Evolutionary conservation across 768 basidiomycete species (phyloP).

Genomic region (Steccherinum ochraceum): DNA sequence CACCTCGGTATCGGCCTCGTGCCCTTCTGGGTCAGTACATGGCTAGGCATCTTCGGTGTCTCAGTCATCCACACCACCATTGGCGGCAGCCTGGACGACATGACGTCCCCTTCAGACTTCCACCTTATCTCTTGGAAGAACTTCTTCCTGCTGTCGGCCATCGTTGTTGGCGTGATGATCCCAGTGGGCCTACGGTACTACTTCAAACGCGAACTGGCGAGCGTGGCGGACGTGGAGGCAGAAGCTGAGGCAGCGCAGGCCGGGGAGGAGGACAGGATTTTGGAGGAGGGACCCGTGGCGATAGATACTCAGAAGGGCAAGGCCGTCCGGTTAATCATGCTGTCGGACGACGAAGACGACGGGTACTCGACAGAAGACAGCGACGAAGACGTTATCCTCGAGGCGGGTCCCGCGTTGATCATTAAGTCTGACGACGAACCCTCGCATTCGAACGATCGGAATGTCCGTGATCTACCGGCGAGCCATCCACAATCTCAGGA

Average conservation of each 20-base stretch:
- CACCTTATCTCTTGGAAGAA: conserved; percentile 90
- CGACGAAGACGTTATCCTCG: conserved; percentile 69
- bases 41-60: conserved; percentile 86
- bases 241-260: conserved; percentile 27
- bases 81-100: conserved; percentile 86
- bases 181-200: conserved; percentile 85
- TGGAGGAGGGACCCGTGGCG: conserved; percentile 48
- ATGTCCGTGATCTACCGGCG: not conserved
- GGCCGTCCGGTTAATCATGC: conserved; percentile 21
- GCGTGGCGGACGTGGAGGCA: conserved; percentile 28
- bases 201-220: conserved; percentile 59
- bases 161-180: conserved; percentile 88
- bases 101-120: conserved; percentile 93
- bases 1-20: conserved; percentile 84
- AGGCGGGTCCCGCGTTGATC: conserved; percentile 63
- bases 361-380: conserved; percentile 38
- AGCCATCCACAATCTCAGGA: not conserved
- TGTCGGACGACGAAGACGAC: conserved; percentile 33
- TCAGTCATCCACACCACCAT: conserved; percentile 95
- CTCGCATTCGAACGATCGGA: not conserved
- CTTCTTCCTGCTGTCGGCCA: conserved; percentile 76
- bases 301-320: conserved; percentile 36
- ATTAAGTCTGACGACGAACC: conserved; percentile 26
- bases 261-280: conserved; percentile 35
- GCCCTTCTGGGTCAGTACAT: conserved; percentile 87